Evolutionary conservation across 139 green algal genomes (phyloP).

Genomic region (Chlorella sp.): DNA sequence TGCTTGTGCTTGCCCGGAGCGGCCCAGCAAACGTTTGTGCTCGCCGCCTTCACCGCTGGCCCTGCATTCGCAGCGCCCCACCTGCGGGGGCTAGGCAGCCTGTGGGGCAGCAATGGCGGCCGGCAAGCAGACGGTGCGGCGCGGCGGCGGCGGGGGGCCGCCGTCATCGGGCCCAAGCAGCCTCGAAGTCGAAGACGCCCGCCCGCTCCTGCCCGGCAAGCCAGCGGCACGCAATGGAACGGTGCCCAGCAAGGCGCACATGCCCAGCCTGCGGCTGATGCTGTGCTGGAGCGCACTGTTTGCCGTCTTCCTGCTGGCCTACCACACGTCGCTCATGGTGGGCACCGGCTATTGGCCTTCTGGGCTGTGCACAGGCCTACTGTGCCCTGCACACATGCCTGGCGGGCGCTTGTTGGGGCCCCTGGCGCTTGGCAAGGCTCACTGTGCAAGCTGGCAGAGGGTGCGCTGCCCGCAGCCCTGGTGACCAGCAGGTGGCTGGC

Average conservation of each 20-base stretch:
- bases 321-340: neutral
- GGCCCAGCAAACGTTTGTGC: no score
- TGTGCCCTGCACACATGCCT: neutral
- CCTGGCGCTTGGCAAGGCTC: neutral
- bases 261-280: neutral
- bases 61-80: neutral
- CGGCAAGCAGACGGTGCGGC: neutral
- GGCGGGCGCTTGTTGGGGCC: no score
- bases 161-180: no score
- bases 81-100: no score
- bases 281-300: neutral
- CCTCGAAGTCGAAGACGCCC: neutral
- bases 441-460: no score
- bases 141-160: neutral
- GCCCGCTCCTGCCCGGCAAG: neutral
- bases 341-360: neutral
- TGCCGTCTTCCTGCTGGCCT: neutral
- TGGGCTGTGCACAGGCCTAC: neutral
- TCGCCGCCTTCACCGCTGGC: neutral
- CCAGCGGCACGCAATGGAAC: no score
- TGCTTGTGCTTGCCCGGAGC: no score
- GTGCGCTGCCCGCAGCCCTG: no score
- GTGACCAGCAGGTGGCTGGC: no score
- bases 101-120: neutral
- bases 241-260: neutral